Conservation (phyloP, 352 stramenopile species). For the Achlya hypogyna region DNA sequence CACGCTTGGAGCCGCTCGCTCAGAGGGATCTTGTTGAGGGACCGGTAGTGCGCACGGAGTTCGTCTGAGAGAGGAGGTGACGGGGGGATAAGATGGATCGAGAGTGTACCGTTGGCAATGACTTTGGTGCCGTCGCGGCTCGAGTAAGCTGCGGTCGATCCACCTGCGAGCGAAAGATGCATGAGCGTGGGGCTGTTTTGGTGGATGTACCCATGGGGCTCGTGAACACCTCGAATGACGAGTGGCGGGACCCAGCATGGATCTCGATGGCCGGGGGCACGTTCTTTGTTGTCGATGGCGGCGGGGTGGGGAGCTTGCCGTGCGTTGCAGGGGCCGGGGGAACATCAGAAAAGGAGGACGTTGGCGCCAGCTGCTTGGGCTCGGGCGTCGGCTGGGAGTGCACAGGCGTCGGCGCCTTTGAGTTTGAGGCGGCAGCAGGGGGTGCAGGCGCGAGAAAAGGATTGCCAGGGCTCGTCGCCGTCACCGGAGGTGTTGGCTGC, state of each 20-base stretch:
- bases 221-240: conserved; percentile 10
- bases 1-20: conserved; percentile 43
- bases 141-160: neutral
- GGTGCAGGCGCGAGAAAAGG: neutral
- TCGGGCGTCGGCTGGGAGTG: neutral
- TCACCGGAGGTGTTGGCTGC: neutral
- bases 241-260: neutral
- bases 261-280: neutral
- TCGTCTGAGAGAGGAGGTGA: neutral
- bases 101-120: neutral
- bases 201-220: neutral
- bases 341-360: neutral
- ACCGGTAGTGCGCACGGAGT: conserved; percentile 29
- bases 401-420: neutral
- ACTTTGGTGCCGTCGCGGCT: neutral
- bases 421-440: neutral
- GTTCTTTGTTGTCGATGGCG: neutral
- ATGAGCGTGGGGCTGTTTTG: neutral
- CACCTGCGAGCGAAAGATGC: neutral
- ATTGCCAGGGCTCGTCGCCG: neutral
- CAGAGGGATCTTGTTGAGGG: conserved; percentile 31
- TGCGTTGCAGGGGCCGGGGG: neutral
- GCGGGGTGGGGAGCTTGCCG: neutral
- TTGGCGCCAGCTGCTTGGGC: neutral
- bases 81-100: neutral